These are phyloP conservation scores for Lonicera japonica DNA, from an alignment of 129 eudicot genomes.

Conservation along the genomic window DNA sequence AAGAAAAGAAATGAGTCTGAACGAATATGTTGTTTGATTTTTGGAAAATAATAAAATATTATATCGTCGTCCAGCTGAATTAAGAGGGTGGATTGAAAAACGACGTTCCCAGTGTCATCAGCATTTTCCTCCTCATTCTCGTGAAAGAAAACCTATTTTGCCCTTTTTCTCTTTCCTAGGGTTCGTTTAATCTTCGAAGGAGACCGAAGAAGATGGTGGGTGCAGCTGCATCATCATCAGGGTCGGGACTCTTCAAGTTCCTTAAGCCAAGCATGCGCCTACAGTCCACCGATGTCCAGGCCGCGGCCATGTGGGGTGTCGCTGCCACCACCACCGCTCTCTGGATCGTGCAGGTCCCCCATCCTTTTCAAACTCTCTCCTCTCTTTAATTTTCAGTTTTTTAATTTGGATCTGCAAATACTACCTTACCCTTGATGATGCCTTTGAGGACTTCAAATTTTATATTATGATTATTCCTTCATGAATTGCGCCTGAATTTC, in stretches of 20 bases:
- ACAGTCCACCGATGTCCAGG: slow-evolving; percentile 25
- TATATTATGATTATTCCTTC: neutral
- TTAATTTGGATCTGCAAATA: neutral
- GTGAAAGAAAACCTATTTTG: too few species aligned
- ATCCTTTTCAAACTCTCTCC: neutral
- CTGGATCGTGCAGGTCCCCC: slow-evolving; percentile 38
- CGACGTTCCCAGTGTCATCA: too few species aligned
- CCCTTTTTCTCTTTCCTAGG: neutral
- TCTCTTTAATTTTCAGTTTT: too few species aligned
- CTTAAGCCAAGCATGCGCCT: slow-evolving; percentile 9
- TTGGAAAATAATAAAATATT: too few species aligned
- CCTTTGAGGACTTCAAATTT: neutral
- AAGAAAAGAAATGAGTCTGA: too few species aligned
- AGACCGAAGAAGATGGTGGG: slow-evolving; percentile 14
- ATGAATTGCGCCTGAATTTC: neutral
- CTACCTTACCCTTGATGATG: neutral
- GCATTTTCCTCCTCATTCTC: too few species aligned
- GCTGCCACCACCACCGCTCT: slow-evolving; percentile 40
- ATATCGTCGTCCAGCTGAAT: too few species aligned
- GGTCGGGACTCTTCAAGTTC: slow-evolving; percentile 25
- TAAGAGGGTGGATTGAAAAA: too few species aligned
- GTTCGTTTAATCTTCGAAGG: neutral
- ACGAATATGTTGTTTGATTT: too few species aligned
- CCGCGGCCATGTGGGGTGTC: slow-evolving; percentile 51
- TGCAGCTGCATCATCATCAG: slow-evolving; percentile 10